Conservation (phyloP, 164 flowering plant species). For the Macadamia integrifolia region DNA sequence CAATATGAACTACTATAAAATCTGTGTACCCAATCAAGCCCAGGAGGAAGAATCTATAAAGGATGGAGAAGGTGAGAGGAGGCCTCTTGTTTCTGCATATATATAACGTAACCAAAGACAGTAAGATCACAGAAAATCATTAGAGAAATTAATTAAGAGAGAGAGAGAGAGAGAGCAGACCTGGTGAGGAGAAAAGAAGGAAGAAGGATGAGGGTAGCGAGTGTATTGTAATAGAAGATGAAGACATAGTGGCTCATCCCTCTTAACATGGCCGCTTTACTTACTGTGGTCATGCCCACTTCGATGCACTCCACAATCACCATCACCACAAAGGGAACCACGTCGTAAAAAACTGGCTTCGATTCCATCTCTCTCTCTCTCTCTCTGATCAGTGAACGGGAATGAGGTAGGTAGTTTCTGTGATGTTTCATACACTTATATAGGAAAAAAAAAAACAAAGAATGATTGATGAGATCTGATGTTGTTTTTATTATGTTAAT, state of each 20-base stretch:
- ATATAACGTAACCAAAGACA: too few species aligned
- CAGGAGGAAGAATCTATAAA: slow-evolving; percentile 34
- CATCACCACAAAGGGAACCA: slow-evolving; percentile 37
- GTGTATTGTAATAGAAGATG: slow-evolving; percentile 29
- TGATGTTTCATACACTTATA: too few species aligned
- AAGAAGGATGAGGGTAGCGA: slow-evolving; percentile 43
- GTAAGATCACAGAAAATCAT: background rate
- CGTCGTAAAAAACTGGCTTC: slow-evolving; percentile 26
- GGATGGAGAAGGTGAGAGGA: slow-evolving; percentile 20
- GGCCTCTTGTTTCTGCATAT: slow-evolving; percentile 23
- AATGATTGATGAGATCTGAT: too few species aligned
- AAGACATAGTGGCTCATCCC: slow-evolving; percentile 37
- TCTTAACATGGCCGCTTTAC: slow-evolving; percentile 31
- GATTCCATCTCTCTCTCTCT: slow-evolving; percentile 19
- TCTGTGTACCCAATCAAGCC: slow-evolving; percentile 31
- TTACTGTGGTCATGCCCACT: slow-evolving; percentile 23
- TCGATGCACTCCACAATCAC: slow-evolving; percentile 18
- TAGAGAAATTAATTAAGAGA: background rate
- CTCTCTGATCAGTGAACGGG: slow-evolving; percentile 2
- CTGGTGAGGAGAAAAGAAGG: slow-evolving; percentile 54
- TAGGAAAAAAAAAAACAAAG: too few species aligned
- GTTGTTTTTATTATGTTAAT: too few species aligned
- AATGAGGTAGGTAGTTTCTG: too few species aligned
- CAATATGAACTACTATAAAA: too few species aligned
- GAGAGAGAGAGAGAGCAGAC: slow-evolving; percentile 11